Conservation (phyloP, 495 filamentous ascomycete species). For the Xylaria telfairii region DNA sequence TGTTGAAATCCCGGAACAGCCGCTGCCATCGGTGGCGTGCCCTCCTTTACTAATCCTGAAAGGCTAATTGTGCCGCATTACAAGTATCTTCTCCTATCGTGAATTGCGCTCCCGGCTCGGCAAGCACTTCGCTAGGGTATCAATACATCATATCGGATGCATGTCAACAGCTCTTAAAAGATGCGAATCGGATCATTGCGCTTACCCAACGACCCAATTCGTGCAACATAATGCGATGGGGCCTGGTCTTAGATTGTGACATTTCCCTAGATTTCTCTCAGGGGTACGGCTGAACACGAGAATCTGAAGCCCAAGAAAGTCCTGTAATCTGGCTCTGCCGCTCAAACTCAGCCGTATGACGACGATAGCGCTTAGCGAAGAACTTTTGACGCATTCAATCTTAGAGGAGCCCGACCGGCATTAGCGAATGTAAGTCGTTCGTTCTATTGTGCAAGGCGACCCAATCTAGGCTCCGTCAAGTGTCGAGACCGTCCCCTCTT, state of each 20-base stretch:
- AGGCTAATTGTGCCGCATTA: constrained; percentile 11
- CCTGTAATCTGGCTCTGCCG: background rate
- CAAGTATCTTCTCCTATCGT: background rate
- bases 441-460: background rate
- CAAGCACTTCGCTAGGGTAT: constrained; percentile 2
- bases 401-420: background rate
- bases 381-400: background rate
- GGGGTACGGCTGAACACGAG: constrained; percentile 13
- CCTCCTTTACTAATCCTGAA: background rate
- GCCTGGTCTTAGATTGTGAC: background rate
- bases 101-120: constrained; percentile 4
- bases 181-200: background rate
- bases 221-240: background rate
- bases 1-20: background rate
- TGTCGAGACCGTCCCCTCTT: background rate
- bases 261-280: background rate
- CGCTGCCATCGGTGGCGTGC: constrained; percentile 4
- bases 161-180: background rate
- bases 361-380: background rate
- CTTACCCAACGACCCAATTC: background rate
- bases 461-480: background rate
- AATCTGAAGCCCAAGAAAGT: background rate
- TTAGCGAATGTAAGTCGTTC: background rate
- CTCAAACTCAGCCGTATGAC: constrained; percentile 12
- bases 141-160: constrained; percentile 7